Evolutionary conservation across 345 rosid species (phyloP).

Genomic region (Salix suchowensis): DNA sequence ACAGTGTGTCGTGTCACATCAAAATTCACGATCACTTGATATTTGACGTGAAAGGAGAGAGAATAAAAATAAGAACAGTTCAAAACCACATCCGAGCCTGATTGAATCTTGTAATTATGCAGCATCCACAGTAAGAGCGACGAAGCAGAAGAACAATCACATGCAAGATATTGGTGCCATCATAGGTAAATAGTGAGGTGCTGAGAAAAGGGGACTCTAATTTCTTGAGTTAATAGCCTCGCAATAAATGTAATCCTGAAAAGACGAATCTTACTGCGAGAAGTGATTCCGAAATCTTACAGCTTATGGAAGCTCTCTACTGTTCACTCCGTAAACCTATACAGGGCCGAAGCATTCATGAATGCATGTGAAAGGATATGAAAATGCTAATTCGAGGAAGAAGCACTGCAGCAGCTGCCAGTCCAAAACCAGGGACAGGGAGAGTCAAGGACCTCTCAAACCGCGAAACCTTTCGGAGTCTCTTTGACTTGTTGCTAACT

Average conservation of each 20-base stretch:
- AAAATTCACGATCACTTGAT: neutral
- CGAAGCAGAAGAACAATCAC: neutral
- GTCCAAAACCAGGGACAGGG: neutral
- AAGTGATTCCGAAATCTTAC: too few relatives aligned
- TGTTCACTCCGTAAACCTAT: neutral
- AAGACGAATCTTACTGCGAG: too few relatives aligned
- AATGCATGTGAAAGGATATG: neutral
- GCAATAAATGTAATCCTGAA: too few relatives aligned
- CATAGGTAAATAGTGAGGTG: too few relatives aligned
- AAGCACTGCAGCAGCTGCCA: neutral
- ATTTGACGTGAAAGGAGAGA: neutral
- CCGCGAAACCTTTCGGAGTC: neutral
- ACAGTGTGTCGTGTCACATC: neutral
- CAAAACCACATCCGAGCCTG: neutral
- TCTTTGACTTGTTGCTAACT: slow-evolving; percentile 16
- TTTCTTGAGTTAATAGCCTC: too few relatives aligned
- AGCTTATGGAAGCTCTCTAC: too few relatives aligned
- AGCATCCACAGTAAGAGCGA: neutral
- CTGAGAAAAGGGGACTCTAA: too few relatives aligned
- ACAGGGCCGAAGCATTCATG: neutral
- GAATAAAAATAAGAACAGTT: neutral
- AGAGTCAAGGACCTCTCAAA: slow-evolving; percentile 1
- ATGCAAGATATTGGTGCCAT: too few relatives aligned
- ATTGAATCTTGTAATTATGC: neutral
- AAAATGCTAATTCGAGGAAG: neutral